A percentile compares a stretch with the other conserved stretches of the same genome.
phyloP scores from a whole-genome alignment of 2,329 filamentous ascomycete genomes.

The Aureobasidium musti region DNA sequence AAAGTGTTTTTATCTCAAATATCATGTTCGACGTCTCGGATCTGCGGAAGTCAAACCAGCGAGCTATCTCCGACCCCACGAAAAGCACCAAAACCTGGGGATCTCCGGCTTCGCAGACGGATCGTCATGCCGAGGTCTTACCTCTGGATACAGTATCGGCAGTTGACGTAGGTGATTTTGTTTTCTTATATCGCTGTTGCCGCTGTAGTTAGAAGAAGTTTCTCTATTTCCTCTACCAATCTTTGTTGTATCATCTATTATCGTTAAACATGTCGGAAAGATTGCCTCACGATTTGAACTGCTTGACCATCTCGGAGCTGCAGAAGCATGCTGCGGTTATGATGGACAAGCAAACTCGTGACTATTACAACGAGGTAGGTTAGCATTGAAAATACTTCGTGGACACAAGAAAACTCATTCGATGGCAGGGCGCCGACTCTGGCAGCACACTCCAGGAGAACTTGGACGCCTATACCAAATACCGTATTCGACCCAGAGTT shows the following conservation, averaged over 20 bases:
- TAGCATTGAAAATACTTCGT: too few species aligned
- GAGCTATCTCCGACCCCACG: constrained; percentile 22
- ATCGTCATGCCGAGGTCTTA: constrained; percentile 23
- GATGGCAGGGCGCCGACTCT: constrained; percentile 38
- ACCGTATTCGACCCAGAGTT: constrained; percentile 47
- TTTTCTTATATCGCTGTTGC: constrained; percentile 2
- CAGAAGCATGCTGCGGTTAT: constrained; percentile 42
- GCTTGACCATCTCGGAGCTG: constrained; percentile 48
- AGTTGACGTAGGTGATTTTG: constrained; percentile 26
- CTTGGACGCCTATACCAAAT: constrained; percentile 53
- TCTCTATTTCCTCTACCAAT: not conserved
- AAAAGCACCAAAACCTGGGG: not conserved
- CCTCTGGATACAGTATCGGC: not conserved
- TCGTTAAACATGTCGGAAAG: constrained; percentile 1
- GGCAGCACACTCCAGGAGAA: constrained; percentile 52
- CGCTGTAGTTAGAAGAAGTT: not conserved
- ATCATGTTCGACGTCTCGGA: constrained; percentile 1
- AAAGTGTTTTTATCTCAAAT: not conserved
- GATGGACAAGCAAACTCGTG: constrained; percentile 46
- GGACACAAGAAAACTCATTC: not conserved
- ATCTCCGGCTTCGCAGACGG: not conserved
- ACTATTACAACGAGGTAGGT: constrained; percentile 44
- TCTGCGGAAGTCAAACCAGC: not conserved
- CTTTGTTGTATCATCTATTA: not conserved
- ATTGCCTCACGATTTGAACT: constrained; percentile 43